Base-by-base conservation (phyloP, 179 eudicot genomes). In the Patellifolia procumbens region DNA sequence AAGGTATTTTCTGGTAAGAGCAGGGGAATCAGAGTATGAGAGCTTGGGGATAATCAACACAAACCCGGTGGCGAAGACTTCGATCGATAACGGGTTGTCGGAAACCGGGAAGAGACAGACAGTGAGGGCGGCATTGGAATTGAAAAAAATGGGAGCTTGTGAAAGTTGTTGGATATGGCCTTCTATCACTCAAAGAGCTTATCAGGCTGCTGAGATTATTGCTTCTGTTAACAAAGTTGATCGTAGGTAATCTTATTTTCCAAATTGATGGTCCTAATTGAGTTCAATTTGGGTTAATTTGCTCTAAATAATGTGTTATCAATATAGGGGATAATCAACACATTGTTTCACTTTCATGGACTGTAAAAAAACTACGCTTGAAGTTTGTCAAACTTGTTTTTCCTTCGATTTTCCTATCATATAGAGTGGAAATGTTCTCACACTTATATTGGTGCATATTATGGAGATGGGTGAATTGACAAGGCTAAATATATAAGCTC, bases 131-230 rank as follows among this genome's bases (percentile, higher is more conserved):
- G 98, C 97, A 58, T 74, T 93, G 59, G 87, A 78, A 20, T 73
- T 95, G 79, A 86, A 83, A 85, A 76, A 78, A 62, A 80, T 91
- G 89, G 90, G 85, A 65, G 97, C 97, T 67, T 95, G 99, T 84
- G 85, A 82, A 19, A 93, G 84, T 78, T 95, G 96, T 58, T 95
- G 98, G 99, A 90, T 95, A 79, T 95, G 99, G 99, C 98, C 99
- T 90, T 91, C 97, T 10, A 95, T 95, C 49, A 93, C 99, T 59
- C 99, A 95, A 80, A 82, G 99, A 69, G 91, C 98, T 86, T 95
- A 95, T 61, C 99, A 95, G 62, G 88, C 97, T 87, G 99, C 97
- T 72, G 99, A 95, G 81, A 82, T 91, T 80, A 95, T 95, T 81
- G 99, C 98, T 75, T 77, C 94, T 52, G 79, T 91, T 35, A 90